Conservation (phyloP, 2,329 filamentous ascomycete genomes). For the Talaromyces sp. region DNA sequence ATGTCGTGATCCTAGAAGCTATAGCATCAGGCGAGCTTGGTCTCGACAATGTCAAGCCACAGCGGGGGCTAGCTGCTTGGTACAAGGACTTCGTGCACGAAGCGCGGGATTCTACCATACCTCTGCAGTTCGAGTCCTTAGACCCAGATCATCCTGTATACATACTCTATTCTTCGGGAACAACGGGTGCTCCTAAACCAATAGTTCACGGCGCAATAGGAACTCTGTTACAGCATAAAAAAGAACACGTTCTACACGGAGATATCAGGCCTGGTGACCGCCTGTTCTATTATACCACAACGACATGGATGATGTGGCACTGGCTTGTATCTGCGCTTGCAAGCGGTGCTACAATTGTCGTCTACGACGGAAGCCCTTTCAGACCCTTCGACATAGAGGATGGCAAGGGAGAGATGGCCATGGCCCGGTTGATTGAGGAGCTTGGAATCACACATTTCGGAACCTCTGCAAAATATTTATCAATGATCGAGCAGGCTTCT, state of each 20-base stretch:
- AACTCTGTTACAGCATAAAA: conserved; percentile 93
- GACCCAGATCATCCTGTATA: conserved; percentile 84
- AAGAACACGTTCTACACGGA: conserved; percentile 85
- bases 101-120: conserved; percentile 33
- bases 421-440: conserved; percentile 75
- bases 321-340: conserved; percentile 87
- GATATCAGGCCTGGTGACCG: conserved; percentile 67
- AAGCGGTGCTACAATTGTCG: conserved; percentile 71
- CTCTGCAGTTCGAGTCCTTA: conserved; percentile 67
- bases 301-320: conserved; percentile 99
- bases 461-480: conserved; percentile 90
- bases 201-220: conserved; percentile 90
- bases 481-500: conserved; percentile 74
- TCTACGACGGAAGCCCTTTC: conserved; percentile 94
- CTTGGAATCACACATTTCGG: conserved; percentile 87
- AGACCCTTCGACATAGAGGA: conserved; percentile 55
- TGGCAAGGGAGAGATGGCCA: conserved; percentile 66
- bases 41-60: conserved; percentile 29
- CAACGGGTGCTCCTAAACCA: conserved; percentile 80
- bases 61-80: conserved; percentile 35
- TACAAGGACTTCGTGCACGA: conserved; percentile 45
- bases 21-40: conserved; percentile 42
- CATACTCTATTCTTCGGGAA: conserved; percentile 89
- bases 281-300: conserved; percentile 91
- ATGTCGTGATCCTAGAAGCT: conserved; percentile 70